Evolutionary conservation across 495 filamentous ascomycete genomes (phyloP).

Genomic region (Aspergillus ostianus): DNA sequence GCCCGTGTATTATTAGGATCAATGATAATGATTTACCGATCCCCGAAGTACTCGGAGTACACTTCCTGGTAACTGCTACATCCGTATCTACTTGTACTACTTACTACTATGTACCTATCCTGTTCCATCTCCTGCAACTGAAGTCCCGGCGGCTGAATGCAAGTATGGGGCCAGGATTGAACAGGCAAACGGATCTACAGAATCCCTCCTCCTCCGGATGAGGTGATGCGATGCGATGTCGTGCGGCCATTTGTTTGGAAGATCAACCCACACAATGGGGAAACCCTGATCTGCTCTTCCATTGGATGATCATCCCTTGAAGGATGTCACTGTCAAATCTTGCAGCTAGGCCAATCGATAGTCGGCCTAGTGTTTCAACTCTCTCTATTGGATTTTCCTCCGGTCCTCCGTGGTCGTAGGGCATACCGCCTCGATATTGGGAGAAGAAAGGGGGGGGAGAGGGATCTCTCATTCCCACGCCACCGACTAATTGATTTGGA

Average conservation of each 20-base stretch:
- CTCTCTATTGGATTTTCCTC: not conserved
- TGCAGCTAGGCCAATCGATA: constrained; percentile 9
- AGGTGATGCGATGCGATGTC: not conserved
- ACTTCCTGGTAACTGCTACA: too few relatives aligned
- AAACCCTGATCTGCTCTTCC: constrained; percentile 8
- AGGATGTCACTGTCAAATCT: constrained; percentile 19
- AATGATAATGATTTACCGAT: not conserved
- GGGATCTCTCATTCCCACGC: not conserved
- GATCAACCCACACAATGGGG: not conserved
- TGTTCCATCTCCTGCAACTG: too few relatives aligned
- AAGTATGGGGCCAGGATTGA: not conserved
- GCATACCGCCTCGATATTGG: constrained; percentile 1
- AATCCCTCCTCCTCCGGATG: not conserved
- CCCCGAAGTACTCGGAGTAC: not conserved
- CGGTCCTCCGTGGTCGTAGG: not conserved
- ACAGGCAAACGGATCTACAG: not conserved
- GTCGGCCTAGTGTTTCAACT: constrained; percentile 1
- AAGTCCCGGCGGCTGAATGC: not conserved
- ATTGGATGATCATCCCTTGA: constrained; percentile 22
- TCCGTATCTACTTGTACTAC: too few relatives aligned
- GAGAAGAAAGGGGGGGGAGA: constrained; percentile 8
- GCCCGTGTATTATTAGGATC: not conserved
- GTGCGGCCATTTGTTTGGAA: not conserved
- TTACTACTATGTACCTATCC: too few relatives aligned
- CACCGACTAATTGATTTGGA: not conserved